Evolutionary conservation across 495 filamentous ascomycete genomes (phyloP).

Genomic region (Polyplosphaeria fusca): DNA sequence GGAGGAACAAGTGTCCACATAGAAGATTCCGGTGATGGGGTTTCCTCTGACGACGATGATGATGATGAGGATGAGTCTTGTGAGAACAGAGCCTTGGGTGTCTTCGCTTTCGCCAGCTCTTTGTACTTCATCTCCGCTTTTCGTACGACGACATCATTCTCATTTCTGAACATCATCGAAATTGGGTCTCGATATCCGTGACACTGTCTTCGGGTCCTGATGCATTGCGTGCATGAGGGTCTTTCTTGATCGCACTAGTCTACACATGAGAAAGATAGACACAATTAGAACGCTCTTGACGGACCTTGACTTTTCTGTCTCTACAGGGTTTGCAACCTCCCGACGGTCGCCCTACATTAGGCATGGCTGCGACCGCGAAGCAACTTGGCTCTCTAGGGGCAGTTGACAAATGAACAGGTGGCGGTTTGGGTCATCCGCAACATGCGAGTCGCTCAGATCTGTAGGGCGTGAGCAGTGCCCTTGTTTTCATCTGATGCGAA

Average conservation of each 20-base stretch:
- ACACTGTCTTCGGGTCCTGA: slow-evolving; percentile 14
- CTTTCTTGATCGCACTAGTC: slow-evolving; percentile 21
- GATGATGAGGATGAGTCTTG: no score
- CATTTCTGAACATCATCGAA: slow-evolving; percentile 21
- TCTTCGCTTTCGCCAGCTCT: slow-evolving; percentile 9
- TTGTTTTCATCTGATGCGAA: no score
- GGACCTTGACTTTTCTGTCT: slow-evolving; percentile 24
- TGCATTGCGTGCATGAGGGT: slow-evolving; percentile 18
- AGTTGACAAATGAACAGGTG: no score
- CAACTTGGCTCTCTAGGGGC: no score
- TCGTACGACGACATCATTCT: slow-evolving; percentile 13
- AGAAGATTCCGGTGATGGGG: neutral
- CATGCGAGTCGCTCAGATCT: no score
- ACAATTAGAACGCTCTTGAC: neutral
- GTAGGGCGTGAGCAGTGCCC: no score
- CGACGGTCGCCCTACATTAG: slow-evolving; percentile 25
- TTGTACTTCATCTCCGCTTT: slow-evolving; percentile 17
- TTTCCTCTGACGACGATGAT: no score
- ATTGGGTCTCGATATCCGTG: slow-evolving; percentile 21
- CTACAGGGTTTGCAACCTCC: slow-evolving; percentile 25
- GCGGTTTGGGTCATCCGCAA: no score
- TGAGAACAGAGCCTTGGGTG: neutral
- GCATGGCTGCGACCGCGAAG: slow-evolving; percentile 5
- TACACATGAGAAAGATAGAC: neutral
- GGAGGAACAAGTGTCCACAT: neutral